Evolutionary conservation across 2,329 filamentous ascomycete species (phyloP).

Genomic region (Purpureocillium lavendulum): DNA sequence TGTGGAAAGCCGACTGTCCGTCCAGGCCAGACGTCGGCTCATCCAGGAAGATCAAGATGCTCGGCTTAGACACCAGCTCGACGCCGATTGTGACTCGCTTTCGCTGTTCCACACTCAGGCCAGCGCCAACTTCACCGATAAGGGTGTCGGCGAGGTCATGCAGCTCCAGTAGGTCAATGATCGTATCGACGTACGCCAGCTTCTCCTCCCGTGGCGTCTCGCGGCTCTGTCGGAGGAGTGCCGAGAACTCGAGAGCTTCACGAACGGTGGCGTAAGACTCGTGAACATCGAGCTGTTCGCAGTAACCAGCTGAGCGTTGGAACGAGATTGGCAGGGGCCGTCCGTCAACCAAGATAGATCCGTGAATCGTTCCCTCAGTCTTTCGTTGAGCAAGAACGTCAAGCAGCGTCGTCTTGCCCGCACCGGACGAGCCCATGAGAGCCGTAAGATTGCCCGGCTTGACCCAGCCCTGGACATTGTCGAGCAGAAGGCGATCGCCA

Average conservation of each 20-base stretch:
- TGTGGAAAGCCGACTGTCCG: conserved; percentile 58
- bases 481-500: conserved; percentile 60
- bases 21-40: conserved; percentile 60
- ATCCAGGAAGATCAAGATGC: conserved; percentile 51
- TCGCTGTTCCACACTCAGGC: conserved; percentile 43
- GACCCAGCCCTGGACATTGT: conserved; percentile 77
- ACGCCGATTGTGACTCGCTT: conserved; percentile 53
- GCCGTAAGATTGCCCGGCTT: conserved; percentile 72
- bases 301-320: conserved; percentile 72
- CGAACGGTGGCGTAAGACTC: conserved; percentile 65
- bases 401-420: conserved; percentile 78
- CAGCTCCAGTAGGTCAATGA: conserved; percentile 56
- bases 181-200: conserved; percentile 66
- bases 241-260: conserved; percentile 68
- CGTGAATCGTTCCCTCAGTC: conserved; percentile 67
- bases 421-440: conserved; percentile 74
- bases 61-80: conserved; percentile 53
- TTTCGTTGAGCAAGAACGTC: conserved; percentile 76
- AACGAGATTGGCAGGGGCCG: conserved; percentile 63
- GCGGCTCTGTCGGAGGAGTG: conserved; percentile 62
- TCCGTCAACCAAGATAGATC: conserved; percentile 71
- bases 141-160: conserved; percentile 39
- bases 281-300: conserved; percentile 75
- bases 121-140: conserved; percentile 40
- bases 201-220: conserved; percentile 59